Conservation (phyloP, 2,329 filamentous ascomycete genomes). For the Metarhizium sp. region DNA sequence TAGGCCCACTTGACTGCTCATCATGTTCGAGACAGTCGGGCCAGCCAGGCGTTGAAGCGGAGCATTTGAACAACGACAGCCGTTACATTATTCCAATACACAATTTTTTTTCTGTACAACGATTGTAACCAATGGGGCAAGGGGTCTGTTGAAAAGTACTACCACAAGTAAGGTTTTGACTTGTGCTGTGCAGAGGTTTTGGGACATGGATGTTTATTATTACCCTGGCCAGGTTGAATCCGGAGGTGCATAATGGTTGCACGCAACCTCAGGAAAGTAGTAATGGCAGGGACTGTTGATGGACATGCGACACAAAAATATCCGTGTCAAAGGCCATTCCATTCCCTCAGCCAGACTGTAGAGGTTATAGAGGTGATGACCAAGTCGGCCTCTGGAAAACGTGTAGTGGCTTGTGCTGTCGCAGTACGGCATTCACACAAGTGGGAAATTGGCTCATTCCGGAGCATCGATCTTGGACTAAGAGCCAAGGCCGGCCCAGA, state of each 20-base stretch:
- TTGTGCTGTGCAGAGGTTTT: not conserved
- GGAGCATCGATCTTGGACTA: too few relatives aligned
- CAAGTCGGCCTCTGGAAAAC: too few relatives aligned
- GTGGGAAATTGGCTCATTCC: too few relatives aligned
- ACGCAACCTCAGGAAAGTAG: too few relatives aligned
- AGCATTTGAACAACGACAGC: conserved; percentile 4
- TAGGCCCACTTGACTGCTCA: not conserved
- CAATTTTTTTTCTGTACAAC: not conserved
- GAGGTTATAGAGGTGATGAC: too few relatives aligned
- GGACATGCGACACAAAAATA: too few relatives aligned
- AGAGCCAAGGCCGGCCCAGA: too few relatives aligned
- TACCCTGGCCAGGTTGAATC: not conserved
- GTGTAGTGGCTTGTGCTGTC: too few relatives aligned
- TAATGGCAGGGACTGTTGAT: too few relatives aligned
- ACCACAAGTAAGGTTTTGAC: not conserved
- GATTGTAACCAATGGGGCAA: not conserved
- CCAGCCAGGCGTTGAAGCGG: conserved; percentile 6
- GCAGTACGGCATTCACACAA: too few relatives aligned
- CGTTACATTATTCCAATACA: not conserved
- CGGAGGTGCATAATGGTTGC: not conserved
- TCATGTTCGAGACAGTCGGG: conserved; percentile 1
- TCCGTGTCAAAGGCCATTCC: too few relatives aligned
- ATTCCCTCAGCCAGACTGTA: too few relatives aligned
- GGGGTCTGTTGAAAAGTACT: not conserved
- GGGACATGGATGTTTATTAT: not conserved